A percentile compares a stretch with the other conserved stretches of the same genome.
Conservation (phyloP, 2,329 filamentous ascomycete species). For the Calonectria pseudoturangicola region DNA sequence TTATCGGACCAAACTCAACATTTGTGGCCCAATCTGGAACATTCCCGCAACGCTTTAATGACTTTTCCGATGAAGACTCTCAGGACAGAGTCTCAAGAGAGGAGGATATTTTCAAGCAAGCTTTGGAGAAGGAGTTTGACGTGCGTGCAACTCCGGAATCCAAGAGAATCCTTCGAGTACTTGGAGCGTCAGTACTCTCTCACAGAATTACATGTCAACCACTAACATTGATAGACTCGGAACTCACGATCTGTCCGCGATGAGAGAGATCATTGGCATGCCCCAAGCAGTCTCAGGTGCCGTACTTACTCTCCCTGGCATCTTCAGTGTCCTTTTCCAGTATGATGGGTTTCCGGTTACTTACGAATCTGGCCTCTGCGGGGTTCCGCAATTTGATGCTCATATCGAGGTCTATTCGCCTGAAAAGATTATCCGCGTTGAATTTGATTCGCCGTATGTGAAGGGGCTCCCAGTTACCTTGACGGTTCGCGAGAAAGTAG, state of each 20-base stretch:
- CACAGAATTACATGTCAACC: not conserved
- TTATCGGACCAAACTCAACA: conserved; percentile 70
- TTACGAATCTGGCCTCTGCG: conserved; percentile 73
- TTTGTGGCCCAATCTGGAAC: conserved; percentile 70
- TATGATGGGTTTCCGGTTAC: conserved; percentile 65
- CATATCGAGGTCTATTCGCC: conserved; percentile 69
- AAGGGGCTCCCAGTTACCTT: conserved; percentile 70
- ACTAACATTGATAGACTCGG: conserved; percentile 29
- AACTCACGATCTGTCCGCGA: conserved; percentile 35
- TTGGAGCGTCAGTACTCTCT: conserved; percentile 31
- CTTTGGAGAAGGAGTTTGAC: conserved; percentile 42
- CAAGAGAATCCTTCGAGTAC: conserved; percentile 25
- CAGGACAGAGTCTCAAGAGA: conserved; percentile 24
- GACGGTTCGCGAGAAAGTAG: conserved; percentile 62
- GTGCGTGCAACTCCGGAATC: conserved; percentile 32
- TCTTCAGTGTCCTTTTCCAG: conserved; percentile 50
- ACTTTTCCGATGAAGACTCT: conserved; percentile 39
- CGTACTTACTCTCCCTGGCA: conserved; percentile 31
- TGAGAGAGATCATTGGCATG: conserved; percentile 45
- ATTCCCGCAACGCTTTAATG: conserved; percentile 64
- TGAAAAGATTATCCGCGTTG: conserved; percentile 69
- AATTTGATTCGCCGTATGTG: conserved; percentile 73
- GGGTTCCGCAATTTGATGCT: conserved; percentile 70
- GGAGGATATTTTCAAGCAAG: conserved; percentile 46
- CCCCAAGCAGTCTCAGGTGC: conserved; percentile 38